phyloP scores from a whole-genome alignment of 2,329 filamentous ascomycete species.

The Fusarium protoensiforme region DNA sequence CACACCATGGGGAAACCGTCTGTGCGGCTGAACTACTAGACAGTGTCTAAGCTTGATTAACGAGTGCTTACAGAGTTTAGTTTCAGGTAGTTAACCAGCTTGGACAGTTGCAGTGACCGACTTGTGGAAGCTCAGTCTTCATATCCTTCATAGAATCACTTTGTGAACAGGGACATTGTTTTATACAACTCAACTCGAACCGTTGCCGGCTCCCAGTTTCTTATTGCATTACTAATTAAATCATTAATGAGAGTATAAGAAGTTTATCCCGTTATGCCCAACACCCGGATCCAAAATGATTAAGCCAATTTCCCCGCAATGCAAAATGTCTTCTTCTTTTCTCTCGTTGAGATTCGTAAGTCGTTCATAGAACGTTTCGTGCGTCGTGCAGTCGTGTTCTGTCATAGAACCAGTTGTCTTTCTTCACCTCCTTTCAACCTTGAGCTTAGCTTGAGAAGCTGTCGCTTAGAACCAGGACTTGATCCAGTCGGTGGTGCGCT shows the following conservation, averaged over 20 bases:
- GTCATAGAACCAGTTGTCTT: not conserved
- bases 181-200: not conserved
- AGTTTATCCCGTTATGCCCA: not conserved
- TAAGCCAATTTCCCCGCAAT: not conserved
- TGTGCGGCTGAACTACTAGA: not conserved
- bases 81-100: not conserved
- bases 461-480: constrained; percentile 22
- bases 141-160: not conserved
- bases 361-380: constrained; percentile 31
- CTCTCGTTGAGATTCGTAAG: constrained; percentile 33
- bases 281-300: not conserved
- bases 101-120: not conserved
- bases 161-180: not conserved
- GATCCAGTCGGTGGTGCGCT: constrained; percentile 23
- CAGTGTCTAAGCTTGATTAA: not conserved
- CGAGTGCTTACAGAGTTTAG: not conserved
- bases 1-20: not conserved
- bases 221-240: not conserved
- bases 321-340: constrained; percentile 1
- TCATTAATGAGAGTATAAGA: not conserved
- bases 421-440: not conserved
- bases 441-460: not conserved
- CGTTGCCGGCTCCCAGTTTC: not conserved
- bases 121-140: not conserved
- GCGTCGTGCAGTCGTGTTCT: constrained; percentile 10